These are phyloP conservation scores for Emergomyces orientalis DNA, from an alignment of 2,329 filamentous ascomycete species.

Conservation along the genomic window DNA sequence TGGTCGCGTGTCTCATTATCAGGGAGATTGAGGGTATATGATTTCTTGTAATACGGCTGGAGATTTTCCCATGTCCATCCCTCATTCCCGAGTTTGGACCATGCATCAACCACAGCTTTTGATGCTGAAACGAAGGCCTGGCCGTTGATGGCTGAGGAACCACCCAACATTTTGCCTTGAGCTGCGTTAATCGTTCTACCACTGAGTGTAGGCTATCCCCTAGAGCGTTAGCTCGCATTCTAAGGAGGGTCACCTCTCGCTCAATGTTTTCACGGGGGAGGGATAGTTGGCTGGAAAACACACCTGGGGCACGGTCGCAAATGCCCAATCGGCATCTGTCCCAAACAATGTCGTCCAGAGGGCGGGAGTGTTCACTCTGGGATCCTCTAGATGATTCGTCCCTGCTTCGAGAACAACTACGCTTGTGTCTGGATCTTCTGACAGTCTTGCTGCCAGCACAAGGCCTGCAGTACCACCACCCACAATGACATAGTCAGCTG, in stretches of 20 bases:
- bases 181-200: not conserved
- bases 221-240: not conserved
- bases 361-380: not conserved
- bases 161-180: slow-evolving; percentile 8
- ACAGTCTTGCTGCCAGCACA: slow-evolving; percentile 28
- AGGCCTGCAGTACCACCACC: slow-evolving; percentile 29
- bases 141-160: slow-evolving; percentile 9
- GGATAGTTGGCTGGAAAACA: not conserved
- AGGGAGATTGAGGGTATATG: slow-evolving; percentile 19
- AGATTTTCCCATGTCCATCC: slow-evolving; percentile 40
- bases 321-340: slow-evolving; percentile 1
- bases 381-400: not conserved
- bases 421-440: slow-evolving; percentile 21
- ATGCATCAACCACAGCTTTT: slow-evolving; percentile 37
- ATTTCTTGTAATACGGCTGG: slow-evolving; percentile 44
- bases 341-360: slow-evolving; percentile 1
- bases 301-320: not conserved
- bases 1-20: slow-evolving; percentile 9
- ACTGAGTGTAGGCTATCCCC: not conserved
- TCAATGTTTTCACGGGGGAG: not conserved
- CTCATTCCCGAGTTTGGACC: slow-evolving; percentile 38
- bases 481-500: slow-evolving; percentile 28
- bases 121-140: slow-evolving; percentile 5
- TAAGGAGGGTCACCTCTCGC: not conserved
- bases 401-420: slow-evolving; percentile 27